Percentiles rank a stretch among this genome's conserved stretches.
Conservation (phyloP, 83 land plant species). For the Picea abies region DNA sequence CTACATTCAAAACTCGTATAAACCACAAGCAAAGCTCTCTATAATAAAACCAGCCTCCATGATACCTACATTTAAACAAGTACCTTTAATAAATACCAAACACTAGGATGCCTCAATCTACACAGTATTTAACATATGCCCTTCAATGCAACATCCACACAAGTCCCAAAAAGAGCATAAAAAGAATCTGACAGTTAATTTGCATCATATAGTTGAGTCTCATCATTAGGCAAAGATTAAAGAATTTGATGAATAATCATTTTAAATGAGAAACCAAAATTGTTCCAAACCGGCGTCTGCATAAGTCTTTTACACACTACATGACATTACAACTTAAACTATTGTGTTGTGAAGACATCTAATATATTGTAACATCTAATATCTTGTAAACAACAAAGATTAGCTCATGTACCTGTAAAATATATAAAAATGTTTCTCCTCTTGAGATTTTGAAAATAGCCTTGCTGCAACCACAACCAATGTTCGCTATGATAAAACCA, state of each 20-base stretch:
- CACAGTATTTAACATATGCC: not conserved
- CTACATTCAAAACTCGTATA: slow-evolving; percentile 60
- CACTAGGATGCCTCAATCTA: slow-evolving; percentile 2
- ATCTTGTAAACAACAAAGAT: no score
- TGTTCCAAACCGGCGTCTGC: not conserved
- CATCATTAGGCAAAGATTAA: slow-evolving; percentile 73
- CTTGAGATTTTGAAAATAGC: no score
- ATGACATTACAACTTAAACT: no score
- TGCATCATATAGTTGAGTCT: slow-evolving; percentile 89
- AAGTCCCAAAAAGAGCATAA: not conserved
- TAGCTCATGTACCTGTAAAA: no score
- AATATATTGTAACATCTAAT: no score
- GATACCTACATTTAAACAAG: slow-evolving; percentile 44
- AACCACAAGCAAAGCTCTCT: slow-evolving; percentile 71
- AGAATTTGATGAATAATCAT: not conserved
- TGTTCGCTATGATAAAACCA: slow-evolving; percentile 90
- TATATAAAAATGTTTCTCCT: no score
- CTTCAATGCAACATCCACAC: not conserved
- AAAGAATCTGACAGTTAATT: slow-evolving; percentile 74
- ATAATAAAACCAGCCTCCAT: slow-evolving; percentile 89
- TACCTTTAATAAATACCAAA: not conserved
- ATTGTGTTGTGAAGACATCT: no score
- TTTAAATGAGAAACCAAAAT: not conserved
- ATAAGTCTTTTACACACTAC: not conserved
- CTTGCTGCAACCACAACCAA: no score